Evolutionary conservation across 805 yeast genomes (phyloP), one percentile per base, ranked within the genome.

Genomic region (Saccharomycodes ludwigii): DNA sequence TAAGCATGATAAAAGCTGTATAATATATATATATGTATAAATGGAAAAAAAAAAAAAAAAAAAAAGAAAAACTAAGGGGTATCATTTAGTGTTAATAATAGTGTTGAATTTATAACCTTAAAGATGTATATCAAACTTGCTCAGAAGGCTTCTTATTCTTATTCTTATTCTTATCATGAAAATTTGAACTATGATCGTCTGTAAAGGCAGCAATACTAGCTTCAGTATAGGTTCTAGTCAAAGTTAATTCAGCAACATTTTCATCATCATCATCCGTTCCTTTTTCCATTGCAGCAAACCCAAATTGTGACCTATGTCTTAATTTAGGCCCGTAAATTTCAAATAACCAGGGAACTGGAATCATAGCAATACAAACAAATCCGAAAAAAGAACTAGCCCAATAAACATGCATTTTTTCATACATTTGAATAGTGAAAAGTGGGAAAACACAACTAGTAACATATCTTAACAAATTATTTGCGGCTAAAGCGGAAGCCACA

Each of bases 401-500:
- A 44, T 71, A 80, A 41, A 76, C 70, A 24, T 73, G 73, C 46
- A 85, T 60, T 27, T 65, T 73, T 13, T 66, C 51, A 59, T 78
- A 76, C 94, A 85, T 81, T 56, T 84, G 95, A 14, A 74, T 69
- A 2, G 85, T 80, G 58, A 85, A 84, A 37, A 85, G 62, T 34
- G 95, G 95, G 65, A 85, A 76, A 14, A 75, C 81, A 5, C 83
- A 73, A 7, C 93, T 83, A 39, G 79, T 51, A 20, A 76, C 42
- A 49, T 82, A 83, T 58, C 95, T 70, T 35, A 76, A 54, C 47
- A 85, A 61, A 51, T 81, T 82, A 57, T 84, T 85, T 10, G 94
- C 95, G 21, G 94, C 94, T 39, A 83, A 54, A 3, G 93, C 88
- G n/a, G 88, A 76, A 0, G 95, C 94, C 15, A 83, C 78, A 21